Percentiles rank a stretch among this genome's conserved stretches.
phyloP scores from a whole-genome alignment of 2,329 filamentous ascomycete genomes.

The Aspergillus ochraceus region DNA sequence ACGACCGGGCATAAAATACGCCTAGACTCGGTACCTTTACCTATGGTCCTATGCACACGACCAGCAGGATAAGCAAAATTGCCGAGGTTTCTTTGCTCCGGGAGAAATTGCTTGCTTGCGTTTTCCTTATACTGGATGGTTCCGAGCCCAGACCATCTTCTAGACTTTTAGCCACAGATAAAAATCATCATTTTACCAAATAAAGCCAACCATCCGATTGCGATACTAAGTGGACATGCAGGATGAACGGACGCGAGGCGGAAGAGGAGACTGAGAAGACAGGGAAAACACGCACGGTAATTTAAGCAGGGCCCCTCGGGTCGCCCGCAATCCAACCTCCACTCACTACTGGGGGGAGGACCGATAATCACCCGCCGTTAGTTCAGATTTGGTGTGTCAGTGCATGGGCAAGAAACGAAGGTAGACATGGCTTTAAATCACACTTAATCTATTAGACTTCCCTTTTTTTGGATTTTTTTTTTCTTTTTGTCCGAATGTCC shows the following conservation, averaged over 20 bases:
- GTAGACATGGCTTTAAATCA: constrained; percentile 11
- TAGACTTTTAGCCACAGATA: background rate
- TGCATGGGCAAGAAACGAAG: constrained; percentile 1
- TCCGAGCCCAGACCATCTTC: background rate
- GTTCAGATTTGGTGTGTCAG: constrained; percentile 12
- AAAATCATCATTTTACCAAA: background rate
- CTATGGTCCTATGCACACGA: background rate
- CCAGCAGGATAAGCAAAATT: background rate
- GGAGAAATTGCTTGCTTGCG: background rate
- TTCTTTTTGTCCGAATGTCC: background rate
- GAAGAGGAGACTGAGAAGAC: too few relatives aligned
- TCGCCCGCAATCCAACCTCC: background rate
- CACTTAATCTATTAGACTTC: constrained; percentile 3
- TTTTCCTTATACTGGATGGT: background rate
- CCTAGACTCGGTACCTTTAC: background rate
- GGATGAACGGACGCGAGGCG: too few relatives aligned
- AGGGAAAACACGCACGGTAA: background rate
- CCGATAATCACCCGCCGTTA: constrained; percentile 20
- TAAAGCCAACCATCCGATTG: background rate
- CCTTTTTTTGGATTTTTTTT: background rate
- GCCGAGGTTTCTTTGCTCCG: background rate
- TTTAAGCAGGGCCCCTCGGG: constrained; percentile 2
- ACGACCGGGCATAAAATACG: background rate
- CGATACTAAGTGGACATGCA: background rate
- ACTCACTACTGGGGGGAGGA: background rate